Percentiles rank a stretch among this genome's conserved stretches.
phyloP scores from a whole-genome alignment of 2,329 filamentous ascomycete species.

The Colletotrichum sp. region DNA sequence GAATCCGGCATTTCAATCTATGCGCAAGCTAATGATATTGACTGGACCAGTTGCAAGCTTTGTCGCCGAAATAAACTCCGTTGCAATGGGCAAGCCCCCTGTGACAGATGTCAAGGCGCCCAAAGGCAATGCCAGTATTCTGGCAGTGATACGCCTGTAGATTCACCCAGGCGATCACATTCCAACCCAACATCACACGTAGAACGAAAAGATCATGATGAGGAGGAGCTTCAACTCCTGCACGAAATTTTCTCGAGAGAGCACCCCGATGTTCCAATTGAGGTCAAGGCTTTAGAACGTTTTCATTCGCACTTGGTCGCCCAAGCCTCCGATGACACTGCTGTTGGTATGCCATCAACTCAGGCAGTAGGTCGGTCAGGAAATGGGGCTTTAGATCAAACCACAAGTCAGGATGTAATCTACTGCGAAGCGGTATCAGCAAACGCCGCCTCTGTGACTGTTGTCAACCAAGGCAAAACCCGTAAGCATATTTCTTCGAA shows the following conservation, averaged over 20 bases:
- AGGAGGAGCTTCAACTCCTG: not conserved
- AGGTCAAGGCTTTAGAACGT: not conserved
- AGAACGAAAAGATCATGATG: fast-evolving
- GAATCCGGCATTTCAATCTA: fast-evolving
- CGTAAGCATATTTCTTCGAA: not conserved
- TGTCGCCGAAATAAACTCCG: not conserved
- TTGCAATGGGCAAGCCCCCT: not conserved
- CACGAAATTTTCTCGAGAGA: not conserved
- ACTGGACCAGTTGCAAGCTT: not conserved
- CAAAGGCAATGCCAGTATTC: not conserved
- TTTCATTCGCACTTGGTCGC: not conserved
- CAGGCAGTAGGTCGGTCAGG: not conserved
- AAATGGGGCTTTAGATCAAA: not conserved
- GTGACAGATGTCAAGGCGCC: not conserved
- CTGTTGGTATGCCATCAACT: not conserved
- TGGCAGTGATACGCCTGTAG: not conserved
- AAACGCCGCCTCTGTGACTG: not conserved
- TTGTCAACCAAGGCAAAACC: not conserved
- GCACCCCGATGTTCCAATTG: not conserved
- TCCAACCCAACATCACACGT: not conserved
- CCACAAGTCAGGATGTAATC: not conserved
- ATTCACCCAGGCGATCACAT: not conserved
- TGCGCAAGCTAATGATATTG: not conserved
- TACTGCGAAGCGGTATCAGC: not conserved
- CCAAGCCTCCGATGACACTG: not conserved